Base-by-base conservation (phyloP, 495 filamentous ascomycete genomes). In the Parathielavia appendiculata region DNA sequence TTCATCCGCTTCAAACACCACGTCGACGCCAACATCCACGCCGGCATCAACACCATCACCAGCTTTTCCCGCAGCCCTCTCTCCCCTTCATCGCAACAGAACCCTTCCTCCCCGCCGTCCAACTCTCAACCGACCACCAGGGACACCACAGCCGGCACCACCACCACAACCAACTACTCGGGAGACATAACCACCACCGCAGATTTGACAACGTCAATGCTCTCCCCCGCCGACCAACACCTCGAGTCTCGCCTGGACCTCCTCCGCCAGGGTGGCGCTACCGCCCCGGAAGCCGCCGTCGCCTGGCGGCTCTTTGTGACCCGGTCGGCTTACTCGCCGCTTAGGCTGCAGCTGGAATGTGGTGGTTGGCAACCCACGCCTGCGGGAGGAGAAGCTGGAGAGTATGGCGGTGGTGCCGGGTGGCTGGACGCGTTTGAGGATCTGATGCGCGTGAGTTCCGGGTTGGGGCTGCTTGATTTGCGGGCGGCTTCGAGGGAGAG, bases 1-100 rank as follows among this genome's bases (percentile, higher is more conserved):
- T 79, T 78, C 59, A 69, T 76, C 55, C 71, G 69, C 17, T 77
- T 77, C 66, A 69, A 70, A 56, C 69, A 77, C 36, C 71, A 73
- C 63, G 64, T 76, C 56, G 70, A 77, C 61, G 36, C 56, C 30
- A 69, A 69, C 11, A 68, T 79, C 54, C 52, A 63, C 30, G 66
- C 69, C 34, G 64, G 73, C 5, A 32, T 76, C 16, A 67, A 73
- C 41, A 67, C 66, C 23, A 43, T 79, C 13, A 44, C 70, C 10
- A 63, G 68, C 26, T 35, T 54, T 14, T 45, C 60, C 43, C 53
- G 7, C 9, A 3, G 17, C 49, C 10, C n/a, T 16, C 12, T 4
- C 47, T 19, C 26, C 16, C 11, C 47, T 9, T 4, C 9, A 11
- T 9, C 47, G 5, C 16, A 48, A 2, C 26, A 48, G 12, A 4